These are phyloP conservation scores for Herpetospermum pedunculosum DNA, from an alignment of 306 rosid species.

Conservation along the genomic window DNA sequence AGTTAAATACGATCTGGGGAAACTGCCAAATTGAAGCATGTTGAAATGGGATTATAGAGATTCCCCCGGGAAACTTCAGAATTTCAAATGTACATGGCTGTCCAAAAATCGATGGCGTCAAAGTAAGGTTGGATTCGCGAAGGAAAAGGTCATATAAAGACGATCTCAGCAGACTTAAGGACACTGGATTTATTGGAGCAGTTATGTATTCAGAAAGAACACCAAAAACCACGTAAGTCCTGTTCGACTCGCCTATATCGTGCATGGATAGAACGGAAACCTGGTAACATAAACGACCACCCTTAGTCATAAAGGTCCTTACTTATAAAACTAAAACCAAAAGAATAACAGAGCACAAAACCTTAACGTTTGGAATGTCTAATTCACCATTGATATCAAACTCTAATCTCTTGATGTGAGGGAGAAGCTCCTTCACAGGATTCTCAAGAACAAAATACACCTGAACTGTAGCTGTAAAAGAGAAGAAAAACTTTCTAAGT, in stretches of 20 bases:
- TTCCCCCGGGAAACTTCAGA: constrained; percentile 61
- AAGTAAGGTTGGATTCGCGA: constrained; percentile 57
- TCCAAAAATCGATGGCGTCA: constrained; percentile 60
- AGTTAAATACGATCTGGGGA: constrained; percentile 64
- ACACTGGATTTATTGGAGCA: constrained; percentile 49
- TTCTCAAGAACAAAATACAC: constrained; percentile 67
- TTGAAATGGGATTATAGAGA: constrained; percentile 63
- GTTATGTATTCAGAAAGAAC: constrained; percentile 61
- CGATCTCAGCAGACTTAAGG: constrained; percentile 61
- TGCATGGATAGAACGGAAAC: constrained; percentile 74
- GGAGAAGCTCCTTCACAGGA: constrained; percentile 67
- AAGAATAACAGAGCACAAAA: constrained; percentile 22
- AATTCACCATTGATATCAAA: constrained; percentile 65
- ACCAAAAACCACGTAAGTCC: constrained; percentile 63
- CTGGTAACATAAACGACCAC: constrained; percentile 27
- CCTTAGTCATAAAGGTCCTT: not conserved
- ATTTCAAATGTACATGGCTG: constrained; percentile 57
- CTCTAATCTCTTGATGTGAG: constrained; percentile 53
- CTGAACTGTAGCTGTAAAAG: constrained; percentile 62
- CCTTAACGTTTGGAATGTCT: constrained; percentile 66
- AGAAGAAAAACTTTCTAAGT: not conserved
- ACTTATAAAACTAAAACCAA: not conserved
- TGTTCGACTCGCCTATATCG: constrained; percentile 35
- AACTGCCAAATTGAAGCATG: constrained; percentile 50
- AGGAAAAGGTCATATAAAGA: constrained; percentile 62